Evolutionary conservation across 140 eudicot species (phyloP).

Genomic region (Anethum foeniculum): DNA sequence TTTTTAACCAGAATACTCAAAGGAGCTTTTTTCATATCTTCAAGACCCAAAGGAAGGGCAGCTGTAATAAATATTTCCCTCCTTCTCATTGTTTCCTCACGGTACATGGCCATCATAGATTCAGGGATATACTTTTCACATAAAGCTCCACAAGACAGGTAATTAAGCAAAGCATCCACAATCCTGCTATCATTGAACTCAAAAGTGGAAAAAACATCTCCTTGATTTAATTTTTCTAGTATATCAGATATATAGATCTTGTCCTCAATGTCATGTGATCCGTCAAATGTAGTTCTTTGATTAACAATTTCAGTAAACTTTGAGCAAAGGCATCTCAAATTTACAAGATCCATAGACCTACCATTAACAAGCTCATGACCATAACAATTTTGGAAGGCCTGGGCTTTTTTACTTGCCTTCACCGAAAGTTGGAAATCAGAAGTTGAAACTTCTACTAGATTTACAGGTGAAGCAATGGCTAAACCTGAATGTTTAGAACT

Average conservation of each 20-base stretch:
- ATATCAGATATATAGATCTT: slow-evolving; percentile 63
- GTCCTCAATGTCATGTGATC: not conserved
- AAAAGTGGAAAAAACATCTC: slow-evolving; percentile 84
- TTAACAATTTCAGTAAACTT: slow-evolving; percentile 61
- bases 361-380: too few species aligned
- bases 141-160: slow-evolving; percentile 72
- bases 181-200: slow-evolving; percentile 94
- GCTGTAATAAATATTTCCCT: slow-evolving; percentile 53
- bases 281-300: slow-evolving; percentile 52
- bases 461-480: slow-evolving; percentile 41
- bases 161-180: slow-evolving; percentile 64
- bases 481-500: slow-evolving; percentile 36
- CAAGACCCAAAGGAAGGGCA: slow-evolving; percentile 46
- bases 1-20: slow-evolving; percentile 80
- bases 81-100: slow-evolving; percentile 68
- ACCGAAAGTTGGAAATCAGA: slow-evolving; percentile 15
- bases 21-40: slow-evolving; percentile 43
- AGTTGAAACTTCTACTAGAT: slow-evolving; percentile 39
- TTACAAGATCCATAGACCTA: slow-evolving; percentile 54
- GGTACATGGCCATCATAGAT: slow-evolving; percentile 45
- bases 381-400: slow-evolving; percentile 28
- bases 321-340: slow-evolving; percentile 56
- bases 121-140: slow-evolving; percentile 55
- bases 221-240: slow-evolving; percentile 64
- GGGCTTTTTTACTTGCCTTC: slow-evolving; percentile 12